Evolutionary conservation across 208 protist species (phyloP), one percentile per base, ranked within the genome.

Genomic region (Crithidia sp.): DNA sequence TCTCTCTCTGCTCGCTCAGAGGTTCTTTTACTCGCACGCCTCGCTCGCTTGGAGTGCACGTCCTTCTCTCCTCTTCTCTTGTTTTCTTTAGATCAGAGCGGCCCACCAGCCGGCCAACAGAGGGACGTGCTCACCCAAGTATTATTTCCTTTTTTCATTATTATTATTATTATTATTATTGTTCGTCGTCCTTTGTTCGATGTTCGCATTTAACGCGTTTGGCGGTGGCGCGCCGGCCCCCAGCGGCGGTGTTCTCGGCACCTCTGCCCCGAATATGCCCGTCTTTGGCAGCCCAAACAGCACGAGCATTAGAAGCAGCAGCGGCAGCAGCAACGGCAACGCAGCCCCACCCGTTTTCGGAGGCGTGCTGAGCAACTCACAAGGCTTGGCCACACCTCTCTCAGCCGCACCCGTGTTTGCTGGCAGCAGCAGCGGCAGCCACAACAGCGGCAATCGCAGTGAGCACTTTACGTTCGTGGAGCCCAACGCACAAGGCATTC

Each of bases 121-220:
- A 28, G 28, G 1, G 28, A 2, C 28, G 28, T 28, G 28, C 28
- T 28, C 28, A 28, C 28, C 28, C 0, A 0, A 28, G 28, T 28
- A 28, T 28, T 28, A 1, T 49, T 7, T 49, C 45, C 45, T 49
- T 49, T 49, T 14, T 13, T 49, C 9, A 49, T 6, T 49, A 10
- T 49, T 49, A 10, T 10, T 49, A 6, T 28, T 7, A 62, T n/a
- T n/a, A n/a, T n/a, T n/a, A n/a, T n/a, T n/a, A 28, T 28, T 28
- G 28, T 28, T 1, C 1, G 28, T 1, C 0, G 0, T 28, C 28
- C 28, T 28, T 1, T 28, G 28, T 28, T 28, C 28, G 28, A 76
- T 76, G 71, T 62, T 76, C 19, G 7, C 56, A 4, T 19, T 61
- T 16, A 67, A 44, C n/a, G 19, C 49, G 28, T 58, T 74, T 13